Base-by-base conservation (phyloP, 2,329 filamentous ascomycete genomes). In the Fusarium sp. region DNA sequence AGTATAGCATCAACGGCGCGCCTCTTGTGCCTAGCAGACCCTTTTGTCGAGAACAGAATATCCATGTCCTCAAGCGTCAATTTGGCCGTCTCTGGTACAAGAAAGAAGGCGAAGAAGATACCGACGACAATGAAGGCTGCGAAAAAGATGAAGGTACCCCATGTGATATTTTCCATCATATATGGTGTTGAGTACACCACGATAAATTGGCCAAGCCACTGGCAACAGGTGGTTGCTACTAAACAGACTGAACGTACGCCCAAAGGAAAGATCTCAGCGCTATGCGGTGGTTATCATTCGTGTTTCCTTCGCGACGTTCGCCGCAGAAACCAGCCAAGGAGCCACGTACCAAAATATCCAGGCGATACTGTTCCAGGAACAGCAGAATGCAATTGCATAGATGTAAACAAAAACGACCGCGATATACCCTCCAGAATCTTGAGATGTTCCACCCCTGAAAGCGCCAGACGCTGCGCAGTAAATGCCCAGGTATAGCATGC, bases 31-130 rank as follows among this genome's bases (percentile, higher is more conserved):
- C 33, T 35, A 35, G 33, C 33, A 35, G 33, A 35, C 14, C 33
- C 33, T 15, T 35, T 35, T 35, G 33, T 35, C 33, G 33, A 35
- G 39, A 61, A 61, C 5, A 61, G 20, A 5, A 61, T 14, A 38
- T 61, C 58, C 58, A 61, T 61, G 22, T 56, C 58, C 49, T 61
- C 58, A 7, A 61, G 58, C 9, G 58, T 35, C 33, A 35, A 61
- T 20, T 38, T 61, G 31, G 49, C 58, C 15, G 58, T 61, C 6
- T 61, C 58, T 4, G 58, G 58, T 13, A 61, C 25, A 11, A 61
- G 58, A 15, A 61, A 61, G 33, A 55, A 61, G 12, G 50, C 58
- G 31, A 61, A 61, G 58, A 22, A 31, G 13, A 61, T n/a, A 3
- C 58, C 58, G 25, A 61, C 44, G 7, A 61, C 58, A 10, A 61